phyloP scores from a whole-genome alignment of 768 basidiomycete species.

The Podaxis mareebaensis region DNA sequence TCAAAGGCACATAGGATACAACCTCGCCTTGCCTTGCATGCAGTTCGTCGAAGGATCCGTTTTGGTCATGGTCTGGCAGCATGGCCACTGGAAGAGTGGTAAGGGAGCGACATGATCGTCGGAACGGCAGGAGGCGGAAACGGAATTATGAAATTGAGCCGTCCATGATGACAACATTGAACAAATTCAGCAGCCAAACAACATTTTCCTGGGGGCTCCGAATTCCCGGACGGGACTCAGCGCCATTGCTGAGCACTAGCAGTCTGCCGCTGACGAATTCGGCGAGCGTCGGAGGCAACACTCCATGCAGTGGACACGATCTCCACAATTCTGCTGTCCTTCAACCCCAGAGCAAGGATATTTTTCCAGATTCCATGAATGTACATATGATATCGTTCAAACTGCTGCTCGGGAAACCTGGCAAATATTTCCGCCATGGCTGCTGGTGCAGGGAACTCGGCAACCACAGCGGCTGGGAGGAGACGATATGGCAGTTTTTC shows the following conservation, averaged over 20 bases:
- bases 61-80: too few relatives aligned
- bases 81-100: too few relatives aligned
- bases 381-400: constrained; percentile 34
- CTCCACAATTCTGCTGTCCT: constrained; percentile 43
- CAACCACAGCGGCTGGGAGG: constrained; percentile 53
- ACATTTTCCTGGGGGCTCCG: not conserved
- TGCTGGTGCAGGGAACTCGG: constrained; percentile 62
- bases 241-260: not conserved
- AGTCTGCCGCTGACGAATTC: constrained; percentile 29
- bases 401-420: constrained; percentile 35
- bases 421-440: constrained; percentile 57
- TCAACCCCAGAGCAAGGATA: constrained; percentile 53
- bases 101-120: too few relatives aligned
- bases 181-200: not conserved
- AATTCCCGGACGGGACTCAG: not conserved
- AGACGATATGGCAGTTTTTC: constrained; percentile 50
- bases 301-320: constrained; percentile 68
- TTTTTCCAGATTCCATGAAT: constrained; percentile 74
- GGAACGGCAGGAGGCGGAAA: not conserved
- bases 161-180: not conserved
- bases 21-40: too few relatives aligned
- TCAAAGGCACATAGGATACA: too few relatives aligned
- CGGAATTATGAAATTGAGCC: not conserved
- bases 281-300: constrained; percentile 66
- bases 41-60: too few relatives aligned